A percentile compares a stretch with the other conserved stretches of the same genome.
Conservation (phyloP, 306 rosid genomes). For the Dalbergia oliveri region DNA sequence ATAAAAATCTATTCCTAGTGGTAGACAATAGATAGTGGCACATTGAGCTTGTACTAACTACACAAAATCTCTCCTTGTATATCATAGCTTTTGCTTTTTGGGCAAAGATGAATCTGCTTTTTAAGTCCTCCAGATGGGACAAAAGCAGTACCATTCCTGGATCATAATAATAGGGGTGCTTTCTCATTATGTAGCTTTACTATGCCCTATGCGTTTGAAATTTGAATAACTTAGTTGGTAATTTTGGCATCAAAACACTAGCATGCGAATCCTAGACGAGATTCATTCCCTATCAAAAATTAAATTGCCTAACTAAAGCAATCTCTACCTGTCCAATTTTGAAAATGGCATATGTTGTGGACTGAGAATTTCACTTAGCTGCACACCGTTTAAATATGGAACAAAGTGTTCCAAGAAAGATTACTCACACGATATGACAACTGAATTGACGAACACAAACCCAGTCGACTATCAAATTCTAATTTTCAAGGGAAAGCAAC, state of each 20-base stretch:
- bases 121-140: not conserved
- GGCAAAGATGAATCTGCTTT: conserved; percentile 7
- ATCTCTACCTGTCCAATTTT: not conserved
- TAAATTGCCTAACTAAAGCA: not conserved
- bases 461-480: not conserved
- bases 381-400: not conserved
- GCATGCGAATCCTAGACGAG: not conserved
- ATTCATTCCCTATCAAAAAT: not conserved
- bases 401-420: not conserved
- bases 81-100: conserved; percentile 7
- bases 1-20: conserved; percentile 23
- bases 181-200: not conserved
- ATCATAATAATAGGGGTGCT: conserved; percentile 4
- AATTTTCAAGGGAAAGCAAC: not conserved
- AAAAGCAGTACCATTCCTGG: not conserved
- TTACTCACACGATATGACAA: too few relatives aligned
- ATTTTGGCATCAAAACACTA: not conserved
- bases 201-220: not conserved
- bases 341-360: not conserved
- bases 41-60: conserved; percentile 11
- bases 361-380: not conserved
- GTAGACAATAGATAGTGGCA: conserved; percentile 32
- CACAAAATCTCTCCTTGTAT: not conserved
- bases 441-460: too few relatives aligned
- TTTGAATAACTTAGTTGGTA: not conserved